Conservation (phyloP, 768 basidiomycete genomes). For the Russula griseocarnosa region DNA sequence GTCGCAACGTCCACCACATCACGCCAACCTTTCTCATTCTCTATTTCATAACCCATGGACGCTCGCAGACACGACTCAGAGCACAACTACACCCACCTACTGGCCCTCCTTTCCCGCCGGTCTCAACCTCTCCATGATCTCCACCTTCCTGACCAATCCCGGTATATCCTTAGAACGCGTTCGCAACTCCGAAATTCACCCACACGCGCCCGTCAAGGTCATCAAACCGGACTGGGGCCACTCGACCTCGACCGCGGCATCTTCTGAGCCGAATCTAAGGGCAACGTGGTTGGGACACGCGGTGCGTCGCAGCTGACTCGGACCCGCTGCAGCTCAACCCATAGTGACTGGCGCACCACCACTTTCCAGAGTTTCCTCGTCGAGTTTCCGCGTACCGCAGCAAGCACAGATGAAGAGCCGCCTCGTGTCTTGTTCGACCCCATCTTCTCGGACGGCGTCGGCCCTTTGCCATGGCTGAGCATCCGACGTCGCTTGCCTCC, state of each 20-base stretch:
- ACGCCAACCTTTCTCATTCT: conserved; percentile 7
- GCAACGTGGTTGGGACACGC: conserved; percentile 42
- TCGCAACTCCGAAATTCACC: conserved; percentile 19
- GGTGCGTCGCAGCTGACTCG: conserved; percentile 26
- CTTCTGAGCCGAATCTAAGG: conserved; percentile 25
- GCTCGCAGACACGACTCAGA: background rate
- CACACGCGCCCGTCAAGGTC: conserved; percentile 29
- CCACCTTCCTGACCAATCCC: conserved; percentile 10
- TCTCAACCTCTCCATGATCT: conserved; percentile 16
- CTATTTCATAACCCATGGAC: conserved; percentile 18
- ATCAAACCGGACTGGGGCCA: conserved; percentile 33
- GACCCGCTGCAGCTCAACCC: background rate
- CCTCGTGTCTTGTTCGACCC: conserved; percentile 42
- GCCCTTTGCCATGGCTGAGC: conserved; percentile 34
- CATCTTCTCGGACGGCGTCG: conserved; percentile 39
- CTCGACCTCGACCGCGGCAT: background rate
- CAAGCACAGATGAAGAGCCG: conserved; percentile 24
- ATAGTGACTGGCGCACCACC: background rate
- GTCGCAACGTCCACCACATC: conserved; percentile 1
- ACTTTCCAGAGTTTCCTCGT: conserved; percentile 33
- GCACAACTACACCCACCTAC: background rate
- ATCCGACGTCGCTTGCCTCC: conserved; percentile 35
- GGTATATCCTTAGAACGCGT: conserved; percentile 28
- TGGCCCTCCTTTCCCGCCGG: background rate
- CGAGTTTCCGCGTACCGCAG: conserved; percentile 29